These are phyloP conservation scores for Talaromyces wortmannii DNA, from an alignment of 495 filamentous ascomycete genomes.

Conservation along the genomic window DNA sequence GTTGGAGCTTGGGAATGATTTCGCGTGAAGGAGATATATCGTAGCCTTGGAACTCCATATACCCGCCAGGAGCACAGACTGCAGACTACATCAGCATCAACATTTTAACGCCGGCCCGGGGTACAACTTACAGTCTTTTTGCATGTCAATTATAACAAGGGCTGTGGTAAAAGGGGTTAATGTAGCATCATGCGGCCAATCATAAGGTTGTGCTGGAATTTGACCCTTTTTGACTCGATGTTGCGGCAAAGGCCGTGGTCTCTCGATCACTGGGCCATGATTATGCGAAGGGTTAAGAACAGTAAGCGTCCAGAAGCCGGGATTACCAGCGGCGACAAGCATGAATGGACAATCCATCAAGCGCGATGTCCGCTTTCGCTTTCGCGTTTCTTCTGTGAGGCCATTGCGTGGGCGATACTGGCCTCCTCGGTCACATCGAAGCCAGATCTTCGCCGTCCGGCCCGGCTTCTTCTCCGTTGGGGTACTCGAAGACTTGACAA, in stretches of 20 bases:
- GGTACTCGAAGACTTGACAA: conserved; percentile 41
- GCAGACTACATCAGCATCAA: conserved; percentile 11
- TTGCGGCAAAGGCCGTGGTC: conserved; percentile 31
- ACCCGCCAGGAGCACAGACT: conserved; percentile 55
- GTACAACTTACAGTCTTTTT: conserved; percentile 53
- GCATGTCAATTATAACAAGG: conserved; percentile 67
- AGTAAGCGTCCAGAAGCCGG: conserved; percentile 38
- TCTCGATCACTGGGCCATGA: conserved; percentile 36
- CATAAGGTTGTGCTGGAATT: conserved; percentile 46
- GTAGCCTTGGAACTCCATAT: conserved; percentile 54
- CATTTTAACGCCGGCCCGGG: neutral
- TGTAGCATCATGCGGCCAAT: conserved; percentile 56
- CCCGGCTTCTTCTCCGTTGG: conserved; percentile 42
- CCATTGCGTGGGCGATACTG: conserved; percentile 43
- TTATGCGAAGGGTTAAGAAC: conserved; percentile 39
- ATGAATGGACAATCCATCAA: conserved; percentile 44
- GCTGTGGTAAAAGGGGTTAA: conserved; percentile 54
- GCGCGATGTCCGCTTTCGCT: conserved; percentile 37
- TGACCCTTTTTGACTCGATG: conserved; percentile 41
- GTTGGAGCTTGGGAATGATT: conserved; percentile 48
- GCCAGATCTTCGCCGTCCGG: conserved; percentile 39
- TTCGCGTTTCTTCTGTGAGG: conserved; percentile 41
- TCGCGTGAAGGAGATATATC: conserved; percentile 43
- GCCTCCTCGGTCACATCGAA: conserved; percentile 45
- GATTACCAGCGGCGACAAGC: conserved; percentile 37